phyloP scores from a whole-genome alignment of 306 rosid species.

The Rosa chinensis region DNA sequence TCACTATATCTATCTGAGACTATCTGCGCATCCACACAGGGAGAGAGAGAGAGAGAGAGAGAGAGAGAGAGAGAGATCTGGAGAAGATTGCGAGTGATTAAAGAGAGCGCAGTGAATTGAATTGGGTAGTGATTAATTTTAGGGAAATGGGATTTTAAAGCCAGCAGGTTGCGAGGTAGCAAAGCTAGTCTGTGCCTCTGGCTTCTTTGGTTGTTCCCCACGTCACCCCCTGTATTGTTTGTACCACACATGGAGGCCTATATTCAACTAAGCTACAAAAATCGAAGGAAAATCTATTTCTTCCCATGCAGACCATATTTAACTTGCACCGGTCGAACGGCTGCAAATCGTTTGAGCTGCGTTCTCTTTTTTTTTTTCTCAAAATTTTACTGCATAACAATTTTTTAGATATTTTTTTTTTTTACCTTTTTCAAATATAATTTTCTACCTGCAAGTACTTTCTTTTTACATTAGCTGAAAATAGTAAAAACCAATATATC shows the following conservation, averaged over 20 bases:
- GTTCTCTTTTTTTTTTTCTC: background rate
- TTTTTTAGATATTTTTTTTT: too few relatives aligned
- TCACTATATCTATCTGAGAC: background rate
- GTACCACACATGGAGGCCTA: conserved; percentile 4
- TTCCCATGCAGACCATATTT: background rate
- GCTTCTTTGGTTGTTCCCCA: conserved; percentile 8
- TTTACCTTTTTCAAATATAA: background rate
- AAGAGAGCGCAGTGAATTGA: background rate
- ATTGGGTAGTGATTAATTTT: background rate
- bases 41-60: background rate
- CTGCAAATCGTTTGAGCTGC: background rate
- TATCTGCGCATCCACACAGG: background rate
- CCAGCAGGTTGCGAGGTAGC: background rate
- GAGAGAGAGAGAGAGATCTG: background rate
- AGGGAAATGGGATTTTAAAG: background rate
- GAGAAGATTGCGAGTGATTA: background rate
- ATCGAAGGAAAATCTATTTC: background rate
- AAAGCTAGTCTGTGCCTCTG: conserved; percentile 3
- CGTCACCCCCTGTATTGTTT: conserved; percentile 3
- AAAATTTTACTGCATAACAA: background rate
- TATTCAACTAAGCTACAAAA: background rate
- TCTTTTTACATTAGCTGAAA: background rate
- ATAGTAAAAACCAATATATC: background rate
- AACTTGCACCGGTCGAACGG: too few relatives aligned
- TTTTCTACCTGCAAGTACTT: background rate